These are phyloP conservation scores for Kurtzmaniella fragi DNA, from an alignment of 805 yeast genomes.

Conservation along the genomic window DNA sequence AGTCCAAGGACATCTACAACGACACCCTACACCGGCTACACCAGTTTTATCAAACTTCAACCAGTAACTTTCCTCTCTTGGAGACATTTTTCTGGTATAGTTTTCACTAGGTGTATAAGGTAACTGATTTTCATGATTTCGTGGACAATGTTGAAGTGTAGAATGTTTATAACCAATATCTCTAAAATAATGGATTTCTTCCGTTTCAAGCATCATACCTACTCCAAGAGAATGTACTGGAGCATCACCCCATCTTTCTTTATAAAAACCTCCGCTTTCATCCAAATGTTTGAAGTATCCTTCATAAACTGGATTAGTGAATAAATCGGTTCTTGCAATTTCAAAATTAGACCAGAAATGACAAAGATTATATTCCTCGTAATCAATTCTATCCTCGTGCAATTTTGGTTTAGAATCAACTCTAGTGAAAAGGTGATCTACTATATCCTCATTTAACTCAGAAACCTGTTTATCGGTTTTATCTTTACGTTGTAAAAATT, in stretches of 20 bases:
- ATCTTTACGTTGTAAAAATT: slow-evolving; percentile 13
- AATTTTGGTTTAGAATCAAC: slow-evolving; percentile 12
- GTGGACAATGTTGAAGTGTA: slow-evolving; percentile 78
- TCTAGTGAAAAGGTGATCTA: background rate
- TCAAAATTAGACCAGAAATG: slow-evolving; percentile 95
- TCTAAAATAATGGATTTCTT: slow-evolving; percentile 82
- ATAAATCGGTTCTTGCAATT: slow-evolving; percentile 78
- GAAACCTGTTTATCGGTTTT: slow-evolving; percentile 22
- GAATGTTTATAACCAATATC: slow-evolving; percentile 90
- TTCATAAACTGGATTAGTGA: slow-evolving; percentile 59
- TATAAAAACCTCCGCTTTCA: slow-evolving; percentile 72
- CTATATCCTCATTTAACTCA: slow-evolving; percentile 17
- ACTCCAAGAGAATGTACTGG: slow-evolving; percentile 88
- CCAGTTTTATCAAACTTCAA: slow-evolving; percentile 22
- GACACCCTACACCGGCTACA: slow-evolving; percentile 66
- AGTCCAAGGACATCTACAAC: slow-evolving; percentile 69
- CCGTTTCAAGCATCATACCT: slow-evolving; percentile 63
- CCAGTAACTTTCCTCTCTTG: slow-evolving; percentile 27
- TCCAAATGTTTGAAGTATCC: slow-evolving; percentile 69
- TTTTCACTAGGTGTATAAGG: slow-evolving; percentile 32
- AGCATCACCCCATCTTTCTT: slow-evolving; percentile 97
- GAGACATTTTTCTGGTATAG: slow-evolving; percentile 14
- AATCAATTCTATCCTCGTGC: slow-evolving; percentile 54
- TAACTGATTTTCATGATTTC: slow-evolving; percentile 45
- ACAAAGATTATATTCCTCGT: slow-evolving; percentile 69